Evolutionary conservation across 164 flowering plant genomes (phyloP), one percentile per base, ranked within the genome.

Genomic region (Vitis riparia): DNA sequence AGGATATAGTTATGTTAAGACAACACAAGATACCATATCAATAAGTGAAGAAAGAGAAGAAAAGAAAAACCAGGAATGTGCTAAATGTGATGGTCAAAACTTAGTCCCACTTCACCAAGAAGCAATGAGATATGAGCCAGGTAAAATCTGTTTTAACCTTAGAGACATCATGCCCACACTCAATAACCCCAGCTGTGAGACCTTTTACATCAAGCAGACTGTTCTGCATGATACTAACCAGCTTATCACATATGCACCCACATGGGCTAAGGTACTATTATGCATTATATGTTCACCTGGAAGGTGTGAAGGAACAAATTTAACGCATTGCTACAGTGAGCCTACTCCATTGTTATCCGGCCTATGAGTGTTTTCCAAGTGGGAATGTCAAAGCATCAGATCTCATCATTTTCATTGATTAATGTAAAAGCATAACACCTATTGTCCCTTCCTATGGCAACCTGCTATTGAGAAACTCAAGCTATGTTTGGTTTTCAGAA

Each of bases 1-100:
- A 72, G 53, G 67, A 71, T 5, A 66, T 63, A 57, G 60, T 58
- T 59, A 63, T 13, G 47, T 59, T 50, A n/a, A 23, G 2, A 63
- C 44, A 15, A 16, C 23, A 55, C 12, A 52, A 58, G 2, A 64
- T 17, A 58, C 30, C 32, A 58, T 47, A 49, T 53, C 4, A 53
- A 15, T 16, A 53, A 53, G 5, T 53, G 9, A 55, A 37, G 15
- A 5, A 60, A 29, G 32, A 8, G 32, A 30, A 60, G 8, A 59
- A 9, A 7, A 7, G 13, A 60, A 29, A 60, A n/a, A 53, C n/a
- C n/a, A 0, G n/a, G n/a, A 13, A 11, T 11, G n/a, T 14, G 56
- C n/a, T 5, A 11, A 53, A 1, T 53, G 56, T 53, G n/a, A 5
- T 13, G n/a, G 11, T n/a, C 56, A 53, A 14, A 5, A 13, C 56